These are phyloP conservation scores for Rosa hybrid DNA, from an alignment of 331 rosid genomes.

Conservation along the genomic window DNA sequence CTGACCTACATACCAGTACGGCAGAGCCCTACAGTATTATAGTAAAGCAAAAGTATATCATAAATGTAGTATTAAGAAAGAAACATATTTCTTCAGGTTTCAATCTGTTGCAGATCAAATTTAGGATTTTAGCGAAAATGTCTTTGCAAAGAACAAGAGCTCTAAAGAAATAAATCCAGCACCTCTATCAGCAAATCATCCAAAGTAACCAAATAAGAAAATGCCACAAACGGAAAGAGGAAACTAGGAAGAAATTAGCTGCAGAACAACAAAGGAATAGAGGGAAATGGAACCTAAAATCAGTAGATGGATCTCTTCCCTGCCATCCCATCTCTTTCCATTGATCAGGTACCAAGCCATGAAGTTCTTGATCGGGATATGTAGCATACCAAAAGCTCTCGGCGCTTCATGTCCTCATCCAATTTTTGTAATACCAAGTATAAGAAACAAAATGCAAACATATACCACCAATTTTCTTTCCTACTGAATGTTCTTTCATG, in stretches of 20 bases:
- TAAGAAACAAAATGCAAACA: background rate
- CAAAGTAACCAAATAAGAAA: slow-evolving; percentile 23
- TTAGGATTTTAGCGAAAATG: slow-evolving; percentile 55
- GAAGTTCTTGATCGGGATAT: slow-evolving; percentile 67
- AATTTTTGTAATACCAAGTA: slow-evolving; percentile 26
- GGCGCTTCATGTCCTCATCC: slow-evolving; percentile 60
- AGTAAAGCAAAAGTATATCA: too few species aligned
- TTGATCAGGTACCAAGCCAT: slow-evolving; percentile 80
- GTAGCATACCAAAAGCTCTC: slow-evolving; percentile 83
- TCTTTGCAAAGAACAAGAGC: slow-evolving; percentile 82
- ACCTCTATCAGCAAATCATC: slow-evolving; percentile 52
- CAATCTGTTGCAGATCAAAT: background rate
- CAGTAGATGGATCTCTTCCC: slow-evolving; percentile 88
- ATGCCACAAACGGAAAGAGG: slow-evolving; percentile 8
- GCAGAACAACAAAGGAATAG: too few species aligned
- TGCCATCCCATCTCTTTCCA: slow-evolving; percentile 99
- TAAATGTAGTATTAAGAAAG: background rate
- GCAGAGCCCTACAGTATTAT: too few species aligned
- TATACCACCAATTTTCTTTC: background rate
- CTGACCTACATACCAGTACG: too few species aligned
- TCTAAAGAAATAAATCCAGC: slow-evolving; percentile 93
- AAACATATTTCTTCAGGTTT: background rate
- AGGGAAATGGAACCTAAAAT: slow-evolving; percentile 51
- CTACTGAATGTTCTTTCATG: background rate
- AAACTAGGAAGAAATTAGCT: too few species aligned